Base-by-base conservation (phyloP, 805 yeast species). In the Brettanomyces bruxellensis region DNA sequence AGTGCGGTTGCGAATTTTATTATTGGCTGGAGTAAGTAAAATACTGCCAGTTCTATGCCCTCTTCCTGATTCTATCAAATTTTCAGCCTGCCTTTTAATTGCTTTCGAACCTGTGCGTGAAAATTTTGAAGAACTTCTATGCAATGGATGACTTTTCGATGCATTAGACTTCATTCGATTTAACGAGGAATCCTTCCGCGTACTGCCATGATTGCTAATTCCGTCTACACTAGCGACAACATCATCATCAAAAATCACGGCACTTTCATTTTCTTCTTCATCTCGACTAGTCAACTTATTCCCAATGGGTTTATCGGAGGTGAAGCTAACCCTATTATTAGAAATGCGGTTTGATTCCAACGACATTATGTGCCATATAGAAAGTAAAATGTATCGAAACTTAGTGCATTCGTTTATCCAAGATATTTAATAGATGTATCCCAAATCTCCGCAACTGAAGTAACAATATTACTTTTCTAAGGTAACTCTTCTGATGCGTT, bases 221-320 rank as follows among this genome's bases (percentile, higher is more conserved):
- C 32, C 32, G 11, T 28, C 32, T 28, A 1, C 32, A 9, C 32
- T 28, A 28, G 9, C 43, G 8, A 13, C 14, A n/a, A 6, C 23
- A 32, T 14, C 38, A 30, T 41, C 44, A 18, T 41, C 44, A 13
- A 41, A 24, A 11, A 37, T 41, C 7, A 41, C 18, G 28, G 44
- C 44, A 41, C 34, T 28, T 25, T 41, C 44, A 22, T 41, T 32
- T 14, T 41, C 37, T 7, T 28, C 32, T 7, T 28, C 32, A 28
- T 28, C 11, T 28, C 11, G 32, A 28, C 32, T 28, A 9, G 32
- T 28, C 32, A 28, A 28, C 11, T 28, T 28, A 2, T 28, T 28
- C 32, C 11, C 11, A 6, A 28, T 28, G 11, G 32, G 32, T 9
- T 2, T 28, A 28, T 9, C 11, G 11, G 32, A 28, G 32, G 32